These are phyloP conservation scores for Globisporangium megalacanthum DNA, from an alignment of 352 stramenopile genomes.

Conservation along the genomic window DNA sequence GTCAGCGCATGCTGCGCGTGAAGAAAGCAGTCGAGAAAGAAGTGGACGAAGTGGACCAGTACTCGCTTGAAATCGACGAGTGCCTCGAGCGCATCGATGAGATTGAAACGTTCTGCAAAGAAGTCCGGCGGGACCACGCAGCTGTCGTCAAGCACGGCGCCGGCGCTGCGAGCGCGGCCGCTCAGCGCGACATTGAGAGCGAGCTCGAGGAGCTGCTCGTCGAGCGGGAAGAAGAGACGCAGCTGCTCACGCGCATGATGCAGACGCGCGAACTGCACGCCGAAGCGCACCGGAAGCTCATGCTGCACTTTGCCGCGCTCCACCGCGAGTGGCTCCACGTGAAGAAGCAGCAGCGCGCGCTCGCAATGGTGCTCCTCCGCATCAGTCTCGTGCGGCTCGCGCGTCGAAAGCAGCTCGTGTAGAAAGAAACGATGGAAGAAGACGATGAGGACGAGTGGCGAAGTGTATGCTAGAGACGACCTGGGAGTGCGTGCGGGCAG, in stretches of 20 bases:
- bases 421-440: neutral
- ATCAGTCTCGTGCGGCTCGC: constrained; percentile 18
- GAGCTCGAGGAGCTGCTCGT: constrained; percentile 17
- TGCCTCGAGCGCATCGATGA: constrained; percentile 18
- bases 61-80: constrained; percentile 16
- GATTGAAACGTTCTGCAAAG: constrained; percentile 15
- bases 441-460: neutral
- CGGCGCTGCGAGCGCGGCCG: neutral
- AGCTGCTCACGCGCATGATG: constrained; percentile 20
- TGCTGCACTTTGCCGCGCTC: constrained; percentile 18
- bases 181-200: constrained; percentile 13
- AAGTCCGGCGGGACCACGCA: constrained; percentile 10
- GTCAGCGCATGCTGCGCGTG: constrained; percentile 17
- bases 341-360: constrained; percentile 18
- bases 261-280: constrained; percentile 18
- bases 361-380: constrained; percentile 17
- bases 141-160: constrained; percentile 13
- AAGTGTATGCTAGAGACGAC: neutral
- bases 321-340: constrained; percentile 17
- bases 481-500: neutral
- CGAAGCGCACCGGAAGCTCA: constrained; percentile 17
- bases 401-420: constrained; percentile 14
- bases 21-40: constrained; percentile 19
- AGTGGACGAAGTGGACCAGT: constrained; percentile 17
- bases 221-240: constrained; percentile 14